phyloP scores from a whole-genome alignment of 768 basidiomycete genomes.

The Sistotremastrum niveocremeum region DNA sequence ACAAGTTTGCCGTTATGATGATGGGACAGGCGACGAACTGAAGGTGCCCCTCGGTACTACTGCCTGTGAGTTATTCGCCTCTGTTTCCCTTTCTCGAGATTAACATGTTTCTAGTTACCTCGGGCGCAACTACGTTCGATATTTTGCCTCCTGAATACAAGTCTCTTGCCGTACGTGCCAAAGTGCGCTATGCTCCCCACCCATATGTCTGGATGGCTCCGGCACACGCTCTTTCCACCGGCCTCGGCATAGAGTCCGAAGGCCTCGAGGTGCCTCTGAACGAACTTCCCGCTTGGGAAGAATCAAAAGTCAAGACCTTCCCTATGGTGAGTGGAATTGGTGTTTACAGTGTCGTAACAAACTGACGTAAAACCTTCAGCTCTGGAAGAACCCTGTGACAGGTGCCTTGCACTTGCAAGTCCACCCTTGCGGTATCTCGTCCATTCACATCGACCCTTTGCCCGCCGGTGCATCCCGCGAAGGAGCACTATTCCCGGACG shows the following conservation, averaged over 20 bases:
- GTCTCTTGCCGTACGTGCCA: conserved; percentile 65
- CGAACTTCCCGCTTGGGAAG: conserved; percentile 75
- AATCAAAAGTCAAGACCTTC: conserved; percentile 55
- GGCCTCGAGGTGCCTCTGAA: conserved; percentile 51
- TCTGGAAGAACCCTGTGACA: conserved; percentile 90
- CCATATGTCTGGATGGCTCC: conserved; percentile 88
- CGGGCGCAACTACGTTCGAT: conserved; percentile 75
- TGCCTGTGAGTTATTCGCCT: conserved; percentile 42
- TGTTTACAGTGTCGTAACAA: conserved; percentile 2
- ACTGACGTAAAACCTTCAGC: conserved; percentile 21
- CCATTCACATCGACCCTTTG: conserved; percentile 61
- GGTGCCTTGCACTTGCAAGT: conserved; percentile 78
- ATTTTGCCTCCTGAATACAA: conserved; percentile 58
- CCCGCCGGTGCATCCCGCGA: conserved; percentile 43
- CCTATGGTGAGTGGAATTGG: conserved; percentile 36
- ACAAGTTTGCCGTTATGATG: conserved; percentile 68
- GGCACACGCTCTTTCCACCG: conserved; percentile 59
- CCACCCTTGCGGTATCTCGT: conserved; percentile 63
- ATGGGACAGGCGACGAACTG: conserved; percentile 76
- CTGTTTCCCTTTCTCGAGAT: neutral
- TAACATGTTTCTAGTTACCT: conserved; percentile 19
- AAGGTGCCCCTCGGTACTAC: conserved; percentile 78
- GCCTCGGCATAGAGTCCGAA: conserved; percentile 72
- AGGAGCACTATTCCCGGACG: conserved; percentile 71
- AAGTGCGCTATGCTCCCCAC: conserved; percentile 70